These are phyloP conservation scores for Xylaria sp. DNA, from an alignment of 2,329 filamentous ascomycete species.

Conservation along the genomic window DNA sequence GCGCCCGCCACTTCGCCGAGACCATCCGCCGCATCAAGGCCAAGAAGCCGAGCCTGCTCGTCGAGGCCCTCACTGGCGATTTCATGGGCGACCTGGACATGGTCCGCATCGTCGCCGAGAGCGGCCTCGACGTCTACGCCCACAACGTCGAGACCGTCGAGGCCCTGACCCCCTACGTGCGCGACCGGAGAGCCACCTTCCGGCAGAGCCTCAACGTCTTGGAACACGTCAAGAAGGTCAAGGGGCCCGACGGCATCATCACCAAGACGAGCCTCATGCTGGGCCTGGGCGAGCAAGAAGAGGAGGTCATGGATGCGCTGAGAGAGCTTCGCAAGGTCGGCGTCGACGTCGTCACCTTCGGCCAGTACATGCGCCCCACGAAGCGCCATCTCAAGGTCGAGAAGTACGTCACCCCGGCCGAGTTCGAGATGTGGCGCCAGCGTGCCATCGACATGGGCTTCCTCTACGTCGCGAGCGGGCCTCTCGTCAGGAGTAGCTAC, in stretches of 20 bases:
- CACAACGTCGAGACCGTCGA: constrained; percentile 98
- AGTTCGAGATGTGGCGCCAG: constrained; percentile 91
- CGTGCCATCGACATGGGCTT: constrained; percentile 95
- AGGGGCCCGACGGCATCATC: constrained; percentile 70
- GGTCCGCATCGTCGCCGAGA: constrained; percentile 84
- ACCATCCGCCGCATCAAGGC: constrained; percentile 94
- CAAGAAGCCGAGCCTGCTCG: constrained; percentile 79
- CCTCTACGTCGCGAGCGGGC: constrained; percentile 93
- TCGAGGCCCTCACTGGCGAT: constrained; percentile 89
- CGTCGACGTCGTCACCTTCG: constrained; percentile 97
- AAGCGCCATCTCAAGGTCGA: constrained; percentile 98
- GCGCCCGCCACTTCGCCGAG: constrained; percentile 89
- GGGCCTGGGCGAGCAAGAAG: constrained; percentile 90
- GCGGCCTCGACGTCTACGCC: constrained; percentile 93
- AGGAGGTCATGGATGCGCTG: constrained; percentile 83
- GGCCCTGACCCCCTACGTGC: constrained; percentile 86
- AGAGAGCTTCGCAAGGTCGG: constrained; percentile 80
- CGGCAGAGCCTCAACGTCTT: constrained; percentile 84
- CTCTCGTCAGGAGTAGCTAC: constrained; percentile 92
- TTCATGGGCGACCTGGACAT: constrained; percentile 87
- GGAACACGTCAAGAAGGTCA: constrained; percentile 79
- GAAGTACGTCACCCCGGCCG: constrained; percentile 90
- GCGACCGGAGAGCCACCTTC: constrained; percentile 91
- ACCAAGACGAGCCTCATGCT: constrained; percentile 99
- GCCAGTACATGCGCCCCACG: constrained; percentile 99